These are phyloP conservation scores for Castanea sativa DNA, from an alignment of 306 rosid species.

Conservation along the genomic window DNA sequence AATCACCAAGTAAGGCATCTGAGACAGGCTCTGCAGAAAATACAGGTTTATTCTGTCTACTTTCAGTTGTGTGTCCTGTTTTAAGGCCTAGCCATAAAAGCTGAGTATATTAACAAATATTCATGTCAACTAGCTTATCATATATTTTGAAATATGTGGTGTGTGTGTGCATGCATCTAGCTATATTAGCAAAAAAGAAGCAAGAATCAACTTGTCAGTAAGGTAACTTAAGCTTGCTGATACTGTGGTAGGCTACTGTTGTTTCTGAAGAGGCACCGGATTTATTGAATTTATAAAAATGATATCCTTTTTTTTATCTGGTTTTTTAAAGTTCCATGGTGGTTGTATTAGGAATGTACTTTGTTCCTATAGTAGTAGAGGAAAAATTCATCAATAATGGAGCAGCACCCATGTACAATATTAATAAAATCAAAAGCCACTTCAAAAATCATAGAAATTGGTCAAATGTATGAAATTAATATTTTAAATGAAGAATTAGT, in stretches of 20 bases:
- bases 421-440: neutral
- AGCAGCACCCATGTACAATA: neutral
- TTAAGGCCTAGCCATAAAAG: neutral
- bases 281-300: neutral
- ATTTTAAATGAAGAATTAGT: neutral
- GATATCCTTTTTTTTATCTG: neutral
- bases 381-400: neutral
- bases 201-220: neutral
- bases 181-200: too few species aligned
- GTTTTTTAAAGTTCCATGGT: neutral
- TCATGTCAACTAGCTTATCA: neutral
- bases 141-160: neutral
- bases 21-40: slow-evolving; percentile 27
- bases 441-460: neutral
- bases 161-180: neutral
- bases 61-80: neutral
- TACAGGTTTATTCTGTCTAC: slow-evolving; percentile 40
- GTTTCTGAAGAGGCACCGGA: neutral
- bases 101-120: neutral
- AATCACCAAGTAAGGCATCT: slow-evolving; percentile 28
- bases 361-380: neutral
- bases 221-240: neutral
- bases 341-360: neutral
- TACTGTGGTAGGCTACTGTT: neutral
- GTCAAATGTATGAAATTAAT: neutral